Evolutionary conservation across 2,329 filamentous ascomycete species (phyloP), one percentile per base, ranked within the genome.

Genomic region (Pseudocercospora vitis): DNA sequence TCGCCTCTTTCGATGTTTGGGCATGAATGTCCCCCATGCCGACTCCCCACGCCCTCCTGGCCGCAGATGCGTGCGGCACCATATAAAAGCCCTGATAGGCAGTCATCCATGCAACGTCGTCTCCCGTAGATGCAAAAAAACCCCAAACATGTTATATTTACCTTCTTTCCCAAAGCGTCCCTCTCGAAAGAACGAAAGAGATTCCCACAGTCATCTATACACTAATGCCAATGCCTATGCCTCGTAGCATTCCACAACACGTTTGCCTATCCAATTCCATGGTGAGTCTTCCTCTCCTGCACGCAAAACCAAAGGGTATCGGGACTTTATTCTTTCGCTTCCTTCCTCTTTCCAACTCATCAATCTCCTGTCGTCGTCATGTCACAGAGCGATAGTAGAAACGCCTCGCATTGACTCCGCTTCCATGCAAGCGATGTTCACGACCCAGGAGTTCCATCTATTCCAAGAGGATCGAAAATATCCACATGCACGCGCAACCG

Each of bases 231-330:
- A n/a, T n/a, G n/a, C 24, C 42, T 29, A 45, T 29, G 42, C 42
- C 42, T 45, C 24, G 29, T 29, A 19, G 42, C 42, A 31, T 45
- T 26, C 31, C 24, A 19, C 48, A 29, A 31, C 48, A 39, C 9
- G 16, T 26, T n/a, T 16, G 24, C 44, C 14, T 9, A 18, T 47
- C 18, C 24, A 19, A 19, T 28, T 28, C 14, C n/a, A 29, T n/a
- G n/a, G n/a, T n/a, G n/a, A n/a, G n/a, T n/a, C n/a, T n/a, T n/a
- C 4, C 16, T 45, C 14, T 23, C 28, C 48, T 11, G 19, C 21
- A 11, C 40, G 12, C 39, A 23, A 39, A 45, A 45, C 24, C 37
- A 45, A 37, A 37, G 50, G 50, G 50, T 52, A 52, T 52, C 50
- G 28, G 50, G 31, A 23, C n/a, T 40, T 32, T 14, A n/a, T 8